Conservation (phyloP, 73 alveolate genomes). For the Stentor roeselii region DNA sequence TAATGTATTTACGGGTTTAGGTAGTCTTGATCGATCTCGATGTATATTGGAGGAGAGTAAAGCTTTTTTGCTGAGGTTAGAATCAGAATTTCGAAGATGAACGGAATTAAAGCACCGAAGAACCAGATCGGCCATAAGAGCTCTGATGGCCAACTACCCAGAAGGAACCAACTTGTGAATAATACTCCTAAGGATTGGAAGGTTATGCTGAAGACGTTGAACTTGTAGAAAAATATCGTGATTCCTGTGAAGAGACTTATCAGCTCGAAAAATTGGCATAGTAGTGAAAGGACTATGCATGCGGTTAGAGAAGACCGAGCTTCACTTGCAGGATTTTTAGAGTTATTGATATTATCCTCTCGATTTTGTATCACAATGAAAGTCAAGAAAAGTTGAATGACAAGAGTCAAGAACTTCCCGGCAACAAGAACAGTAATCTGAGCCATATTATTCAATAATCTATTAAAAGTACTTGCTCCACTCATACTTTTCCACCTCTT, state of each 20-base stretch:
- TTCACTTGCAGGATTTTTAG: not conserved
- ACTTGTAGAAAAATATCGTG: slow-evolving; percentile 8
- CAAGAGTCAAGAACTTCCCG: not conserved
- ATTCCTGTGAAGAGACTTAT: slow-evolving; percentile 13
- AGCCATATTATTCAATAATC: too few relatives aligned
- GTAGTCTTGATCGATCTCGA: not conserved
- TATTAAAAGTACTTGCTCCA: too few relatives aligned
- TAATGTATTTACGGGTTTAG: not conserved
- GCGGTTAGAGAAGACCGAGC: not conserved
- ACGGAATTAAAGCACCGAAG: slow-evolving; percentile 7
- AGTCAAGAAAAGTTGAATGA: not conserved
- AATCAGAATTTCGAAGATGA: slow-evolving; percentile 9
- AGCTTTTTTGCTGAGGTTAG: not conserved
- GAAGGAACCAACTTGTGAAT: slow-evolving; percentile 27
- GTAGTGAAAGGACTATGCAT: not conserved
- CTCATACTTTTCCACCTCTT: too few relatives aligned
- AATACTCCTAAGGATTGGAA: slow-evolving; percentile 15
- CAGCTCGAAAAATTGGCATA: not conserved
- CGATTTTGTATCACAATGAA: not conserved
- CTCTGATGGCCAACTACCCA: slow-evolving; percentile 1
- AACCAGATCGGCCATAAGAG: slow-evolving; percentile 29
- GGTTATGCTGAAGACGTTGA: slow-evolving; percentile 3
- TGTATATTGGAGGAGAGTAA: not conserved
- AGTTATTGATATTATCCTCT: not conserved
- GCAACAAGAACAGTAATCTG: not conserved